Base-by-base conservation (phyloP, 768 basidiomycete genomes). In the Podaxis sp. region DNA sequence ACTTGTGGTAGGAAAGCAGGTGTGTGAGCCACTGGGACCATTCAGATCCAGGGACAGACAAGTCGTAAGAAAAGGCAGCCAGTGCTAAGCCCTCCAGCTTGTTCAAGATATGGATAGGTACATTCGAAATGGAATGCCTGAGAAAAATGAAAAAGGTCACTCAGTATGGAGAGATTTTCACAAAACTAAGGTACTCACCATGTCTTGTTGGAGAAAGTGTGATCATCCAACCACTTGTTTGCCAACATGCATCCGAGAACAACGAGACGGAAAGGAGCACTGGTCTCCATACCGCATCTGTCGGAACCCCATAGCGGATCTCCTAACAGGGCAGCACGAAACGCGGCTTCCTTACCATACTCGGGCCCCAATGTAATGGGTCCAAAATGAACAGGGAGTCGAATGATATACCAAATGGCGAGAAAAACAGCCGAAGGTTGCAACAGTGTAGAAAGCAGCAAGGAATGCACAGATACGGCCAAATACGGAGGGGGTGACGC, bases 161-260 rank as follows among this genome's bases (percentile, higher is more conserved):
- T 65, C 8, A 65, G 62, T 38, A 55, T 19, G 57, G 50, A 37
- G 57, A 22, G 55, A 41, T 17, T 55, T 24, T 25, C 22, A 29
- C 56, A n/a, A 25, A 53, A 27, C 29, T 52, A 49, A 41, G 40
- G 43, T 49, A 71, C 86, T 63, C 72, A 91, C 91, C 91, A 93
- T 58, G 91, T 93, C 77, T 91, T 93, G 75, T 93, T 93, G 43
- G 90, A 92, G 74, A 93, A 93, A 0, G 91, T 93, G 69, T 93
- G 91, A 67, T 93, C 91, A 66, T 93, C 91, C 66, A 93, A 70
- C 91, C 91, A 93, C 75, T 93, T 93, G 73, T 93, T 93, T 19
- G 91, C 90, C 37, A 93, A 77, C 90, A 93, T 92, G 65, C 86
- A 91, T 19, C 91, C 91, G 24, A 93, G 79, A 24, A 93, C 82